Base-by-base conservation (phyloP, 495 filamentous ascomycete species). In the Xanthoparmelia taractica region DNA sequence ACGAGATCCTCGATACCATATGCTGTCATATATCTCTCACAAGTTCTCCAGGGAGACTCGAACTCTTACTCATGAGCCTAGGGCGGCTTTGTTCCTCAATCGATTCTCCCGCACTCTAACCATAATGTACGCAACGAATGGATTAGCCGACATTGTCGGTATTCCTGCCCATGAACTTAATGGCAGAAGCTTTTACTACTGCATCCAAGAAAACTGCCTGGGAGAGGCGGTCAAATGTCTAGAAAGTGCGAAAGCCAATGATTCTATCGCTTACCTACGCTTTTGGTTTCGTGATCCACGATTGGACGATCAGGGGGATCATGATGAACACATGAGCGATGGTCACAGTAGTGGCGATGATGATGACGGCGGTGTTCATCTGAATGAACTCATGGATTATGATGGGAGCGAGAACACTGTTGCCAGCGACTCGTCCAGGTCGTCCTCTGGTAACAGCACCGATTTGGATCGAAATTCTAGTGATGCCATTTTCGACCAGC, bases 261-360 rank as follows among this genome's bases (percentile, higher is more conserved):
- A 95, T 66, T 95, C 91, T 17, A 95, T 96, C 67, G 91, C 91
- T 18, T 96, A 96, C 68, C 78, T 96, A 58, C 87, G 91, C n/a
- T 96, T 96, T 70, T 90, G 84, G 81, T 92, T 86, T 72, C 82
- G 88, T 40, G 87, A 95, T 73, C 91, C 90, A 34, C 78, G 81
- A 60, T 73, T 76, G 59, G 76, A 78, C 57, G 80, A 81, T 56
- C 63, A 52, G 23, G 15, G 27, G 41, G 60, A 68, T 54, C 58
- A 56, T 38, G 72, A 69, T 50, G 71, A 61, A 63, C 71, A 58
- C 11, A 75, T 72, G 54, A 70, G 74, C 45, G 71, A 78, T 57
- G 73, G 70, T 34, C 59, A 70, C 34, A 73, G 67, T 34, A 76
- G 68, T 41, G 68, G 67, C 37, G 75, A 72, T 58, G 73, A 73